phyloP scores from a whole-genome alignment of 805 yeast genomes.

The Hanseniaspora valbyensis region DNA sequence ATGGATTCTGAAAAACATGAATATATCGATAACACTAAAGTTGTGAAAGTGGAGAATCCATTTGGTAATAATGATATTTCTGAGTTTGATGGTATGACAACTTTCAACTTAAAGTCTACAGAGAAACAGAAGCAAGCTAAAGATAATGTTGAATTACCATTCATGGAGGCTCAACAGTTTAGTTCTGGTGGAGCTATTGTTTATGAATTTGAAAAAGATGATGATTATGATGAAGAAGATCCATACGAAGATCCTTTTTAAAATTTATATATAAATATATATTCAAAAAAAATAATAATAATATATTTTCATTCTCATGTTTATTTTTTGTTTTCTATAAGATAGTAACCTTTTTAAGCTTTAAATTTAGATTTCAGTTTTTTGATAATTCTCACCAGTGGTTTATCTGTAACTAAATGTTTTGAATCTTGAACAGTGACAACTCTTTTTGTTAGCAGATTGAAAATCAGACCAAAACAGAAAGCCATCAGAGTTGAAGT shows the following conservation, averaged over 20 bases:
- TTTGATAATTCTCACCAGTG: conserved; percentile 21
- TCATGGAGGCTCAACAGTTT: conserved; percentile 71
- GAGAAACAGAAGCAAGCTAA: conserved; percentile 64
- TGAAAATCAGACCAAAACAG: conserved; percentile 78
- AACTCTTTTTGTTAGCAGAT: conserved; percentile 60
- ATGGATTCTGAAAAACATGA: conserved; percentile 42
- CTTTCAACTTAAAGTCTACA: conserved; percentile 73
- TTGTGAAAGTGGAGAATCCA: conserved; percentile 22
- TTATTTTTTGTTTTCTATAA: too few species aligned
- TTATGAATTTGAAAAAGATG: conserved; percentile 91
- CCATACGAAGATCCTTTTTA: conserved; percentile 93
- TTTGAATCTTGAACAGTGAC: conserved; percentile 66
- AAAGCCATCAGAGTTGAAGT: conserved; percentile 90
- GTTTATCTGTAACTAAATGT: conserved; percentile 17
- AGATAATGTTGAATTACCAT: conserved; percentile 86
- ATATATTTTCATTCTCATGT: too few species aligned
- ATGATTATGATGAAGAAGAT: conserved; percentile 96
- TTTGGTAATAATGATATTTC: conserved; percentile 21
- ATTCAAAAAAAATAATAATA: background rate
- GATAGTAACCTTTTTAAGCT: conserved; percentile 10
- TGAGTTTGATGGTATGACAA: conserved; percentile 62
- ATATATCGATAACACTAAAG: conserved; percentile 23
- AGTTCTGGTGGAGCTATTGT: conserved; percentile 87
- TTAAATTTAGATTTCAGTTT: conserved; percentile 11
- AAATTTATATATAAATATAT: too few species aligned